phyloP scores from a whole-genome alignment of 371 early-diverging fungal species.

The Mortierella sp. region DNA sequence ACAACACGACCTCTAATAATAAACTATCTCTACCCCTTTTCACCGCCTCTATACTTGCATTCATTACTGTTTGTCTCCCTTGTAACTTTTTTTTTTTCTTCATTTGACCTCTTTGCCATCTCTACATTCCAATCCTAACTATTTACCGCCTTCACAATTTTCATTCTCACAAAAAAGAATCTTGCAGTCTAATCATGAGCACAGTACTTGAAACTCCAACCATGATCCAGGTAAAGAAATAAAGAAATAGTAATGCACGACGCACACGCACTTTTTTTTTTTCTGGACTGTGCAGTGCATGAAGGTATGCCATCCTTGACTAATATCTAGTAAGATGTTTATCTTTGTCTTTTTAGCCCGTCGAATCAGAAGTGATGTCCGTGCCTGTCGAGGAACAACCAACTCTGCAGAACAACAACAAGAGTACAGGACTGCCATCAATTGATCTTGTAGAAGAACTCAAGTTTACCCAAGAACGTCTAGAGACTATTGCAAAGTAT shows the following conservation, averaged over 20 bases:
- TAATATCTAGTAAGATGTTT: background rate
- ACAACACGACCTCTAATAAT: conserved; percentile 7
- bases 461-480: conserved; percentile 31
- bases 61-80: background rate
- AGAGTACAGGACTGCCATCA: background rate
- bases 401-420: background rate
- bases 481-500: conserved; percentile 45
- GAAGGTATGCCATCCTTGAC: background rate
- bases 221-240: conserved; percentile 14
- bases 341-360: background rate
- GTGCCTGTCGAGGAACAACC: background rate
- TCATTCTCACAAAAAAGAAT: background rate
- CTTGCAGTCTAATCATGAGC: conserved; percentile 12
- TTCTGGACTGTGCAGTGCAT: too few relatives aligned
- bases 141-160: background rate
- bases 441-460: conserved; percentile 33
- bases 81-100: background rate
- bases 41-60: background rate
- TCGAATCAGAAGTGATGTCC: background rate
- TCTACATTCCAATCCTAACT: background rate
- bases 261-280: too few relatives aligned
- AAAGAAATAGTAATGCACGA: background rate
- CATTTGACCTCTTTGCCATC: background rate
- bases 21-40: background rate
- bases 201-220: conserved; percentile 7